Evolutionary conservation across 257 asterid genomes (phyloP).

Genomic region (Phtheirospermum japonicum): DNA sequence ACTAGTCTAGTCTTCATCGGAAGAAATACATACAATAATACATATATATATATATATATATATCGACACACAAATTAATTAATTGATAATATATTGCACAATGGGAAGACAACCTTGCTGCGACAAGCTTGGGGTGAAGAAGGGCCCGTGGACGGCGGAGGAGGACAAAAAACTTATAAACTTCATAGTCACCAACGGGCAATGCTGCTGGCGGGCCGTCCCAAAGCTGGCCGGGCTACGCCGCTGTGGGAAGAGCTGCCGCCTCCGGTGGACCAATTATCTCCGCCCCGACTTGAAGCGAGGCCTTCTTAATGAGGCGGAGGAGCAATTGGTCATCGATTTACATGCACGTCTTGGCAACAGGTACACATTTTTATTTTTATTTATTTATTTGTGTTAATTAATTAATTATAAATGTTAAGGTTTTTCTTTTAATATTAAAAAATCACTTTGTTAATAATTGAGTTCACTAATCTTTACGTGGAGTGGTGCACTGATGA

Average conservation of each 20-base stretch:
- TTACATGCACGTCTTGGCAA: constrained; percentile 93
- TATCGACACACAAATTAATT: background rate
- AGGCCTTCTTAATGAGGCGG: constrained; percentile 81
- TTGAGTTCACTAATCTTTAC: no score
- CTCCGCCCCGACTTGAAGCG: constrained; percentile 97
- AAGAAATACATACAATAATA: background rate
- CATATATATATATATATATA: background rate
- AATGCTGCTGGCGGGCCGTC: constrained; percentile 97
- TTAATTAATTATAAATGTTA: background rate
- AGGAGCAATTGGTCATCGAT: constrained; percentile 87
- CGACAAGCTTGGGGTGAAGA: constrained; percentile 93
- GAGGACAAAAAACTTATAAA: constrained; percentile 87
- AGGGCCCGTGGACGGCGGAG: constrained; percentile 98
- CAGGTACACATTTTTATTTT: constrained; percentile 38
- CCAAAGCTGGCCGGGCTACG: constrained; percentile 97
- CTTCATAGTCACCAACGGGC: constrained; percentile 83
- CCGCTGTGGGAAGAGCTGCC: constrained; percentile 96
- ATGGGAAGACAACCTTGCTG: constrained; percentile 99
- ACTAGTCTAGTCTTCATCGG: background rate
- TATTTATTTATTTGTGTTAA: background rate
- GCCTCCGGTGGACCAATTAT: constrained; percentile 95
- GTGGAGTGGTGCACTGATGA: no score
- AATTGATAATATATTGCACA: background rate
- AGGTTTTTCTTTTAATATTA: no score
- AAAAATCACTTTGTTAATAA: no score